These are phyloP conservation scores for Candida alai DNA, from an alignment of 805 yeast species.

Conservation along the genomic window DNA sequence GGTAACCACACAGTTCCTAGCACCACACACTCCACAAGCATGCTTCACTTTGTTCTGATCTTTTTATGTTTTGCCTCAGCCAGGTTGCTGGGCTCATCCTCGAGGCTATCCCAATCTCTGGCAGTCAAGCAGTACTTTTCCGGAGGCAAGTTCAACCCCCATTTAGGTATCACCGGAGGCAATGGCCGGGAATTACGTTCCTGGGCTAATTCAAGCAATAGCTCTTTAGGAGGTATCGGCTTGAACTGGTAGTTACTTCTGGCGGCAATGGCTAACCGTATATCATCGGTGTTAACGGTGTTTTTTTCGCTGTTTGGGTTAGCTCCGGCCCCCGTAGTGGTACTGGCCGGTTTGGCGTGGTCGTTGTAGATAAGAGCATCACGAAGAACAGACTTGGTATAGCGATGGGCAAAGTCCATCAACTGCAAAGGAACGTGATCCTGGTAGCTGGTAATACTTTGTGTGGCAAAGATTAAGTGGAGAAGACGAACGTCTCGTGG, in stretches of 20 bases:
- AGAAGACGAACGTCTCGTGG: conserved; percentile 92
- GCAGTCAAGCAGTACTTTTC: conserved; percentile 94
- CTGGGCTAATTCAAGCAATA: conserved; percentile 83
- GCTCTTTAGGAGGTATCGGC: conserved; percentile 90
- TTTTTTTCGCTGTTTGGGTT: conserved; percentile 54
- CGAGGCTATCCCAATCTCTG: conserved; percentile 57
- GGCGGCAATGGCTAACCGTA: conserved; percentile 89
- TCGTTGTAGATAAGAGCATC: conserved; percentile 90
- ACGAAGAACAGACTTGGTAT: conserved; percentile 79
- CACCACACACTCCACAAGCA: no score
- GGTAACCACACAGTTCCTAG: no score
- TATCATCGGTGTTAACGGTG: conserved; percentile 88
- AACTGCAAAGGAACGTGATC: conserved; percentile 94
- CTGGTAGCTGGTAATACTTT: conserved; percentile 86
- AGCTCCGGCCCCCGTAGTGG: conserved; percentile 23
- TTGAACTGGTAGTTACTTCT: conserved; percentile 94
- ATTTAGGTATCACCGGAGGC: conserved; percentile 86
- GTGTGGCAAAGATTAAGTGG: conserved; percentile 88
- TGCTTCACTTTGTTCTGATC: no score
- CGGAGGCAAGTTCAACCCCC: conserved; percentile 94
- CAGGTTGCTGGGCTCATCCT: conserved; percentile 19
- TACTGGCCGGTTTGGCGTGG: conserved; percentile 52
- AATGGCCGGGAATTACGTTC: conserved; percentile 86
- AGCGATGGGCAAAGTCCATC: conserved; percentile 93
- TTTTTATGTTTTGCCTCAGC: conserved; percentile 5